Evolutionary conservation across 2,329 filamentous ascomycete species (phyloP).

Genomic region (Chalaropsis thielavioides): DNA sequence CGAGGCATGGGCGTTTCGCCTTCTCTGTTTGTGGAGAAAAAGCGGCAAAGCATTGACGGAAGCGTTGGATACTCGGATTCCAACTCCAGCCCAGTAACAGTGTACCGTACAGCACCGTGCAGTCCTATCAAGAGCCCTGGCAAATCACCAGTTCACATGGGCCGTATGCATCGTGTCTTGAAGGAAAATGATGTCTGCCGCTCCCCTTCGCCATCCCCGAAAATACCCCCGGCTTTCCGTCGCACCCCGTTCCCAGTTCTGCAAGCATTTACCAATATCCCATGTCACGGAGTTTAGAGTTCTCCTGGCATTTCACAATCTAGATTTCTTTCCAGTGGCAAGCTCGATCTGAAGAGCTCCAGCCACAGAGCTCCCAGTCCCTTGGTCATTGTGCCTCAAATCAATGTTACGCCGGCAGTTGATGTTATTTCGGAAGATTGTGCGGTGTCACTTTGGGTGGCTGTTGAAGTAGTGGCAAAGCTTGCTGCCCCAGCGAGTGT

Average conservation of each 20-base stretch:
- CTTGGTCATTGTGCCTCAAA: conserved; percentile 29
- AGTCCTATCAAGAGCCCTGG: conserved; percentile 11
- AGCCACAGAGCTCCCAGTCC: conserved; percentile 13
- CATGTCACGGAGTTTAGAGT: conserved; percentile 4
- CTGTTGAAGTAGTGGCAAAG: conserved; percentile 34
- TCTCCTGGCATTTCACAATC: conserved; percentile 4
- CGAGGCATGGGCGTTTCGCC: neutral
- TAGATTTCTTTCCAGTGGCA: neutral
- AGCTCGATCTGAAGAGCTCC: neutral
- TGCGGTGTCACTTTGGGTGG: conserved; percentile 31
- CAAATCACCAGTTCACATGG: conserved; percentile 4
- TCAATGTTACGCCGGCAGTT: conserved; percentile 32
- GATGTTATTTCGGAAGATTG: conserved; percentile 24
- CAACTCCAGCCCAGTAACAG: neutral
- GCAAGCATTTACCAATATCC: conserved; percentile 12
- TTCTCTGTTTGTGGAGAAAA: conserved; percentile 14
- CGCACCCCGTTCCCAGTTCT: conserved; percentile 1
- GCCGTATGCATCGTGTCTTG: neutral
- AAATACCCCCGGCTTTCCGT: conserved; percentile 9
- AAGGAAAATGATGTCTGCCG: neutral
- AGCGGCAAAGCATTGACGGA: conserved; percentile 6
- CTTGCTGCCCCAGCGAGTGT: conserved; percentile 22
- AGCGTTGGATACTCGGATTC: conserved; percentile 10
- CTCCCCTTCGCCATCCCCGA: conserved; percentile 11
- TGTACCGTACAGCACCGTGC: conserved; percentile 13